These are phyloP conservation scores for Glycyrrhiza uralensis DNA, from an alignment of 306 rosid species.

Conservation along the genomic window DNA sequence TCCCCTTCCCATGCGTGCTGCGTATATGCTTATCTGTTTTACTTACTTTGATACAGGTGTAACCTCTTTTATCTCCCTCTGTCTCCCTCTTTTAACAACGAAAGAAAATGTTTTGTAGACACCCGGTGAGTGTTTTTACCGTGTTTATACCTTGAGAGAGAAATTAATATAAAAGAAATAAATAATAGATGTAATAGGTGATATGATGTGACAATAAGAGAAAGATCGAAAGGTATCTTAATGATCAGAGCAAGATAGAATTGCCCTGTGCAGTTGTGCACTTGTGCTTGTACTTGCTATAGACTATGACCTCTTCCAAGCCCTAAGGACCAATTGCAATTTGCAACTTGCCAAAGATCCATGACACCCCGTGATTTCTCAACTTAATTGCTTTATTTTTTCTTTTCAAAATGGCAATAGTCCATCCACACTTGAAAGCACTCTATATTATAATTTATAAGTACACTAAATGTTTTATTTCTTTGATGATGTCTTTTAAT, in stretches of 20 bases:
- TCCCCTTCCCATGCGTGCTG: conserved; percentile 61
- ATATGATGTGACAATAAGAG: no score
- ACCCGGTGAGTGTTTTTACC: no score
- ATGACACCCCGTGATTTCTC: conserved; percentile 20
- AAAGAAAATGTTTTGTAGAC: no score
- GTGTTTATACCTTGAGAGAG: no score
- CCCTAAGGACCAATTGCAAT: conserved; percentile 57
- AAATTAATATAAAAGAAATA: no score
- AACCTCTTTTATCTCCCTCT: conserved; percentile 15
- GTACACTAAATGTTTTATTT: neutral
- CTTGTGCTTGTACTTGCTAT: conserved; percentile 52
- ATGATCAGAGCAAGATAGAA: neutral
- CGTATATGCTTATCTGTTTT: conserved; percentile 65
- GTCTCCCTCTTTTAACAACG: neutral
- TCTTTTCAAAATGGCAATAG: conserved; percentile 41
- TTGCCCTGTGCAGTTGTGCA: conserved; percentile 21
- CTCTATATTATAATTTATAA: neutral
- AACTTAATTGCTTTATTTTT: conserved; percentile 4
- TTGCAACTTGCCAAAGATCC: conserved; percentile 42
- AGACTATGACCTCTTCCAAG: conserved; percentile 31
- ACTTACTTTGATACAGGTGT: conserved; percentile 26
- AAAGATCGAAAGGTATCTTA: no score
- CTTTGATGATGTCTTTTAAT: no score
- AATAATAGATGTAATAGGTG: no score
- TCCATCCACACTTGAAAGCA: conserved; percentile 53